These are phyloP conservation scores for Claviceps arundinis DNA, from an alignment of 2,329 filamentous ascomycete genomes.

Conservation along the genomic window DNA sequence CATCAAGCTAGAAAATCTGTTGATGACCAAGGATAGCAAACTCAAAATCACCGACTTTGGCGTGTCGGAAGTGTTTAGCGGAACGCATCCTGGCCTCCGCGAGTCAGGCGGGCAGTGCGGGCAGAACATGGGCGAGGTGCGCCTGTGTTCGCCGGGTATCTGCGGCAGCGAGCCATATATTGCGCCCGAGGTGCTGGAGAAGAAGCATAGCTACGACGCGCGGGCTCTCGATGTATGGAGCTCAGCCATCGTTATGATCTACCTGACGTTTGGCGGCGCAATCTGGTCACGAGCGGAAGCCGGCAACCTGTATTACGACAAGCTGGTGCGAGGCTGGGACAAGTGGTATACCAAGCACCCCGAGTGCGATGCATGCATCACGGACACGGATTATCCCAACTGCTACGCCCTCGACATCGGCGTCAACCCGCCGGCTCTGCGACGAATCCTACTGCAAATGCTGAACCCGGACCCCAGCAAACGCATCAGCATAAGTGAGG, in stretches of 20 bases:
- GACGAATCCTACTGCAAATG: constrained; percentile 66
- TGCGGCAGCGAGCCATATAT: constrained; percentile 81
- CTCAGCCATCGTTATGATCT: constrained; percentile 69
- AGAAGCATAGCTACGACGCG: constrained; percentile 54
- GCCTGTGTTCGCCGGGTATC: constrained; percentile 64
- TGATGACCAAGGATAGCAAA: constrained; percentile 66
- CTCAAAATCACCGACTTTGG: constrained; percentile 90
- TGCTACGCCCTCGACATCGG: constrained; percentile 50
- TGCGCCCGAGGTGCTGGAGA: constrained; percentile 68
- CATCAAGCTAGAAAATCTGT: constrained; percentile 78
- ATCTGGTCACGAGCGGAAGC: constrained; percentile 60
- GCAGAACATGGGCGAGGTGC: constrained; percentile 55
- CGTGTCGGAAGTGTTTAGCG: constrained; percentile 73
- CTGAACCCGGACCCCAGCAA: constrained; percentile 62
- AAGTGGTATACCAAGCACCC: constrained; percentile 48
- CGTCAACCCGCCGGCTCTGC: constrained; percentile 54
- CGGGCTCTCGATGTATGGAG: constrained; percentile 78
- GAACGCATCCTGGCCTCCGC: constrained; percentile 65
- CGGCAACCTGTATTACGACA: constrained; percentile 46
- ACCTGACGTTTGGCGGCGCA: constrained; percentile 57
- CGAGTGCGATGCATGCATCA: constrained; percentile 22
- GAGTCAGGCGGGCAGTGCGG: constrained; percentile 62
- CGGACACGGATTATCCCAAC: constrained; percentile 52
- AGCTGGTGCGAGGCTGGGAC: constrained; percentile 54
- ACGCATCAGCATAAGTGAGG: constrained; percentile 56